These are phyloP conservation scores for Schoenoplectus tabernaemontani DNA, from an alignment of 202 grass and related monocot species.

Conservation along the genomic window DNA sequence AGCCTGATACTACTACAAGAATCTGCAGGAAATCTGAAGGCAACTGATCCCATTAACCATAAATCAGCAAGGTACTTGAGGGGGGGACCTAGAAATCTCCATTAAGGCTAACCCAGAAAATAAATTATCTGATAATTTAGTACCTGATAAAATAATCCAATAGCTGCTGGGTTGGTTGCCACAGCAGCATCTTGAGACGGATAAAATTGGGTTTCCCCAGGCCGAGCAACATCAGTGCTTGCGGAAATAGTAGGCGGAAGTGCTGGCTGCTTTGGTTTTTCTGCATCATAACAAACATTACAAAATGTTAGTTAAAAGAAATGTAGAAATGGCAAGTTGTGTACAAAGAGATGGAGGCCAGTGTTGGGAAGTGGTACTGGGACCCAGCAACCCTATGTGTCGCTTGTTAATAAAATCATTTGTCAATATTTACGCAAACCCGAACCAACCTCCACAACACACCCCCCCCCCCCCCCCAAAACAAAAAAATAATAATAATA, in stretches of 20 bases:
- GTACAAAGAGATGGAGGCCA: not conserved
- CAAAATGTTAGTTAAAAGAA: slow-evolving; percentile 21
- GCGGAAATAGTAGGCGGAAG: slow-evolving; percentile 26
- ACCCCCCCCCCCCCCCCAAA: too few species aligned
- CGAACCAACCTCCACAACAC: not conserved
- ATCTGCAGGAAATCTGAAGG: not conserved
- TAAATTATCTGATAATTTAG: not conserved
- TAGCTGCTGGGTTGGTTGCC: slow-evolving; percentile 43
- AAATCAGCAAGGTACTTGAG: not conserved
- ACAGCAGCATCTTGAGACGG: slow-evolving; percentile 42
- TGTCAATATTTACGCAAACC: not conserved
- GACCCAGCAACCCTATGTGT: not conserved
- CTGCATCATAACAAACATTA: slow-evolving; percentile 35
- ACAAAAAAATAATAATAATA: too few species aligned
- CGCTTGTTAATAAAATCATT: not conserved
- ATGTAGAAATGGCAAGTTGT: slow-evolving; percentile 19
- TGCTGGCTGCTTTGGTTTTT: slow-evolving; percentile 44
- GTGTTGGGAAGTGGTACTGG: not conserved
- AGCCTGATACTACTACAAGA: not conserved
- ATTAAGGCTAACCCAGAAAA: not conserved
- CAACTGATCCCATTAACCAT: not conserved
- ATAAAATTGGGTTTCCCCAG: slow-evolving; percentile 51
- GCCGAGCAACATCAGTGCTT: slow-evolving; percentile 26
- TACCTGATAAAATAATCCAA: slow-evolving; percentile 77
- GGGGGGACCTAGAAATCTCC: not conserved